Evolutionary conservation across 805 yeast genomes (phyloP).

Genomic region (Saccharomycopsis babjevae): DNA sequence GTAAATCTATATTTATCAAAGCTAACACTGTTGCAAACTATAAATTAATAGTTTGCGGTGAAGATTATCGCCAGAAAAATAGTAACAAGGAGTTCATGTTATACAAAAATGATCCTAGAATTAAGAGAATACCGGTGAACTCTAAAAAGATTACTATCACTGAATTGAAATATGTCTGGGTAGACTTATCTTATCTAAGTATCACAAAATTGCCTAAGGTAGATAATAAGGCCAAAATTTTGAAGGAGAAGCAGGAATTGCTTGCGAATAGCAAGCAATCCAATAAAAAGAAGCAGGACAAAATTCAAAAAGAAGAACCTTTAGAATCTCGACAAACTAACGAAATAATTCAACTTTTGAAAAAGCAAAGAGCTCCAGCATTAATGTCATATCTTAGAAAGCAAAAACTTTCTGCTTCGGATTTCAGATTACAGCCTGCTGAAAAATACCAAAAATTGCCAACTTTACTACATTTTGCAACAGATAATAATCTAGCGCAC

Average conservation of each 20-base stretch:
- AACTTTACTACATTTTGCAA: slow-evolving; percentile 69
- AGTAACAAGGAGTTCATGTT: slow-evolving; percentile 25
- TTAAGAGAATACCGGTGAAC: slow-evolving; percentile 75
- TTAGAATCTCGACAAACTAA: slow-evolving; percentile 41
- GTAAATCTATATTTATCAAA: slow-evolving; percentile 64
- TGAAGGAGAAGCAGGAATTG: slow-evolving; percentile 22
- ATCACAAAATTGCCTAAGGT: slow-evolving; percentile 46
- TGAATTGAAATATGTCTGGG: slow-evolving; percentile 81
- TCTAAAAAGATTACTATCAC: slow-evolving; percentile 77
- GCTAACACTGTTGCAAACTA: slow-evolving; percentile 69
- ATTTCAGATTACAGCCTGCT: slow-evolving; percentile 38
- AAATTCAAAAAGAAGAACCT: slow-evolving; percentile 19
- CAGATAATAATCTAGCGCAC: slow-evolving; percentile 55
- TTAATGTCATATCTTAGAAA: slow-evolving; percentile 51
- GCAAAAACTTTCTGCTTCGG: slow-evolving; percentile 28
- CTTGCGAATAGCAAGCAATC: slow-evolving; percentile 24
- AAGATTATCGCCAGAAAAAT: slow-evolving; percentile 27
- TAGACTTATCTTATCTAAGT: slow-evolving; percentile 52
- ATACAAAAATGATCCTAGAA: slow-evolving; percentile 47
- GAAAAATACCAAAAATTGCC: slow-evolving; percentile 47
- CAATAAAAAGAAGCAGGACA: slow-evolving; percentile 20
- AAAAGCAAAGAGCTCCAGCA: slow-evolving; percentile 70
- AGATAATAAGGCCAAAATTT: slow-evolving; percentile 24
- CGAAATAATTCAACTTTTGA: slow-evolving; percentile 50
- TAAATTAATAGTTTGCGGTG: slow-evolving; percentile 56